A percentile compares a stretch with the other conserved stretches of the same genome.
phyloP scores from a whole-genome alignment of 2,329 filamentous ascomycete species.

The Penicillium sp. region DNA sequence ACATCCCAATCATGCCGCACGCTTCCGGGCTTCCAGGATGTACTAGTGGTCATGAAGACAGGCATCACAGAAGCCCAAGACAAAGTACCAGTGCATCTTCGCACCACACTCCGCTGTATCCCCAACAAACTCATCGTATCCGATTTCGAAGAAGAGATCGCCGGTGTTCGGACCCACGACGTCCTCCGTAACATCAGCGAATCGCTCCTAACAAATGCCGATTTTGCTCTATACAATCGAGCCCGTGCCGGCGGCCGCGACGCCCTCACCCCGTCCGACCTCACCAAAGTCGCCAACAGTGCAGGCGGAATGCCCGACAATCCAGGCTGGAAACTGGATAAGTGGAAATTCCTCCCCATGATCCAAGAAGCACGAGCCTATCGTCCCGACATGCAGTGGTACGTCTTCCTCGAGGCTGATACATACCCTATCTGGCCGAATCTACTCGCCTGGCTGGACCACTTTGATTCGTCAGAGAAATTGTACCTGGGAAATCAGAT shows the following conservation, averaged over 20 bases:
- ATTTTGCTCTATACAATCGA: slow-evolving; percentile 43
- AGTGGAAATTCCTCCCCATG: slow-evolving; percentile 60
- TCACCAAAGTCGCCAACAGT: slow-evolving; percentile 36
- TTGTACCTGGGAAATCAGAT: slow-evolving; percentile 57
- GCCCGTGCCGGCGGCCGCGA: slow-evolving; percentile 45
- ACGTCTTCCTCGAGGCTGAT: slow-evolving; percentile 60
- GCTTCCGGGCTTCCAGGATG: slow-evolving; percentile 51
- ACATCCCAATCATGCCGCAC: slow-evolving; percentile 32
- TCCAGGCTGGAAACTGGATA: slow-evolving; percentile 54
- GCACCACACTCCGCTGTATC: slow-evolving; percentile 59
- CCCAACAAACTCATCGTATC: slow-evolving; percentile 62
- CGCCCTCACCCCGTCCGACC: slow-evolving; percentile 35
- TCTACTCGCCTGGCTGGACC: slow-evolving; percentile 54
- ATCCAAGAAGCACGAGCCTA: slow-evolving; percentile 52
- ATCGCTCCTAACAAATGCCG: slow-evolving; percentile 16
- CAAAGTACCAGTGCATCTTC: slow-evolving; percentile 59
- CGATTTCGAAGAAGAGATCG: slow-evolving; percentile 58
- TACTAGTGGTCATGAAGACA: slow-evolving; percentile 62
- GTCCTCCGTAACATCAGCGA: slow-evolving; percentile 50
- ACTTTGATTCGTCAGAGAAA: slow-evolving; percentile 49
- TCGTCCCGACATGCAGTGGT: slow-evolving; percentile 57
- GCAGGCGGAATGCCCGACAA: slow-evolving; percentile 42
- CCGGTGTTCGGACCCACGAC: slow-evolving; percentile 55
- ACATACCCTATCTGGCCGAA: slow-evolving; percentile 58
- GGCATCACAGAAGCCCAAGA: slow-evolving; percentile 60